Conservation (phyloP, 352 stramenopile genomes). For the Pythium angustatum region DNA sequence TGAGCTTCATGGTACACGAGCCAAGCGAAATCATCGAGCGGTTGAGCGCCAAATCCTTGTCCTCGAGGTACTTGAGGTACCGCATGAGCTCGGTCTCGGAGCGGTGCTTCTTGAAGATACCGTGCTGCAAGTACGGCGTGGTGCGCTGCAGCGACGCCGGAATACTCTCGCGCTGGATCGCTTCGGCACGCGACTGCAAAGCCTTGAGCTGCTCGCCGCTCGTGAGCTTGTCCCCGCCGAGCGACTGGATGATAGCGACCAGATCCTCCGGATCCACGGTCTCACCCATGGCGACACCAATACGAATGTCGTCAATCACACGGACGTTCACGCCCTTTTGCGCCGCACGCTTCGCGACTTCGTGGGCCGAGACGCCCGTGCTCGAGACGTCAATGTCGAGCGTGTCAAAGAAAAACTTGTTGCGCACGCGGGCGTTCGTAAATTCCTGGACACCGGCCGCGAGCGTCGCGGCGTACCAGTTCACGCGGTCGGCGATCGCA, state of each 20-base stretch:
- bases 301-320: slow-evolving; percentile 72
- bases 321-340: slow-evolving; percentile 87
- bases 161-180: slow-evolving; percentile 63
- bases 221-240: slow-evolving; percentile 46
- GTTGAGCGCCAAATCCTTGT: slow-evolving; percentile 99
- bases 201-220: slow-evolving; percentile 46
- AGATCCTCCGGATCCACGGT: slow-evolving; percentile 93
- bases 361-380: slow-evolving; percentile 70
- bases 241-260: slow-evolving; percentile 79
- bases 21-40: slow-evolving; percentile 99
- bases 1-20: slow-evolving; percentile 99
- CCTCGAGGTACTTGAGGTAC: slow-evolving; percentile 98
- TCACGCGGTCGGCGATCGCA: slow-evolving; percentile 92
- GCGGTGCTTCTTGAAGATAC: slow-evolving; percentile 97
- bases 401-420: slow-evolving; percentile 96
- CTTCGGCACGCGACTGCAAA: slow-evolving; percentile 54
- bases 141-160: slow-evolving; percentile 56
- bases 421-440: slow-evolving; percentile 51
- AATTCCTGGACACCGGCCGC: slow-evolving; percentile 90
- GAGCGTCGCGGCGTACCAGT: slow-evolving; percentile 91
- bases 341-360: slow-evolving; percentile 71
- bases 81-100: slow-evolving; percentile 95
- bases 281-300: slow-evolving; percentile 98
- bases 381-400: slow-evolving; percentile 90
- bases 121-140: slow-evolving; percentile 91